These are phyloP conservation scores for Gastrolobium bilobum DNA, from an alignment of 306 rosid genomes.

Conservation along the genomic window DNA sequence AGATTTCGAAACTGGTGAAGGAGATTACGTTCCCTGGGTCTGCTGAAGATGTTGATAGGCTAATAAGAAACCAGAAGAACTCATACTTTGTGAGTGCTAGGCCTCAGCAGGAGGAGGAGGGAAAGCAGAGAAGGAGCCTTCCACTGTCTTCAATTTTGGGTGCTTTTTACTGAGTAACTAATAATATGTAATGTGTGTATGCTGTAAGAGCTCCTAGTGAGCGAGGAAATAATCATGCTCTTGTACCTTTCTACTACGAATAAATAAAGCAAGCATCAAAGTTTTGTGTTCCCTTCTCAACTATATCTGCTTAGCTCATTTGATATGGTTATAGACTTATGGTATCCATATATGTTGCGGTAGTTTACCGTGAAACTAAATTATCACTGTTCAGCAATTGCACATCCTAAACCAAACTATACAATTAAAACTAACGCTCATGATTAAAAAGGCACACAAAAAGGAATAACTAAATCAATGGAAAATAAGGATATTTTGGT, in stretches of 20 bases:
- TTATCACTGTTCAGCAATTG: too few species aligned
- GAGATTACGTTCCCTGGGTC: conserved; percentile 47
- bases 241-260: conserved; percentile 14
- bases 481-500: too few species aligned
- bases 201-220: neutral
- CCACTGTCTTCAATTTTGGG: conserved; percentile 41
- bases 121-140: neutral
- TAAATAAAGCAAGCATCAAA: conserved; percentile 10
- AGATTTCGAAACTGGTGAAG: conserved; percentile 43
- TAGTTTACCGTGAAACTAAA: too few species aligned
- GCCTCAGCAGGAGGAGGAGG: conserved; percentile 22
- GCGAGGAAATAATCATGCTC: neutral
- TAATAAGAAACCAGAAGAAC: conserved; percentile 42
- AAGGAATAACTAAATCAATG: too few species aligned
- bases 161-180: conserved; percentile 25
- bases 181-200: neutral
- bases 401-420: too few species aligned
- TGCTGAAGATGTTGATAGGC: conserved; percentile 43
- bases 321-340: too few species aligned
- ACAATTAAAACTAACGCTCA: too few species aligned
- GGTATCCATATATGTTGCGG: too few species aligned
- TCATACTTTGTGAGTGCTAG: conserved; percentile 51
- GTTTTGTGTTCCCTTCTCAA: neutral
- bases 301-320: too few species aligned
- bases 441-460: too few species aligned